phyloP scores from a whole-genome alignment of 108 stramenopile species.

The Fragilaria crotonensis region DNA sequence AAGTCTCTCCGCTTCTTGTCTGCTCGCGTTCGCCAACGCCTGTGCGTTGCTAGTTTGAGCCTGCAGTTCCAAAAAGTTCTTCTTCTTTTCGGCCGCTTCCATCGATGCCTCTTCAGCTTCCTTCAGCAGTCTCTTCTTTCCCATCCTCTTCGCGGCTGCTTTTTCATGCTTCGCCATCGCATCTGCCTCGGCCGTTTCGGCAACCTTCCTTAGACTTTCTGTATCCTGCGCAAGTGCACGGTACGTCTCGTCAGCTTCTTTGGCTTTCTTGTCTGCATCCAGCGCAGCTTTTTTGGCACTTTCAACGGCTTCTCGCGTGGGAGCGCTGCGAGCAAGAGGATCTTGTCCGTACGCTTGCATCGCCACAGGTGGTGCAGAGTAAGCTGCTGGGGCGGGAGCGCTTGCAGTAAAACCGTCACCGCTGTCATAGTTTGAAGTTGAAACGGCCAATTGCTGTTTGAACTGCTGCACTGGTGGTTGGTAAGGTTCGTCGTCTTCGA shows the following conservation, averaged over 20 bases:
- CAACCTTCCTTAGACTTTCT: slow-evolving; percentile 46
- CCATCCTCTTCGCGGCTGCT: background rate
- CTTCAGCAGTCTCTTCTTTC: slow-evolving; percentile 25
- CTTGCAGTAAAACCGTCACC: background rate
- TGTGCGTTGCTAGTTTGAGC: slow-evolving; percentile 45
- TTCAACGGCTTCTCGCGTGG: background rate
- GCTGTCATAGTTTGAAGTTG: slow-evolving; percentile 1
- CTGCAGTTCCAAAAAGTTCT: slow-evolving; percentile 49
- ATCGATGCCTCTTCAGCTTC: slow-evolving; percentile 46
- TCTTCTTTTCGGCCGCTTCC: slow-evolving; percentile 40
- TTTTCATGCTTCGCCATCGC: background rate
- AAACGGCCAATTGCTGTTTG: background rate
- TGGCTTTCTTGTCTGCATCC: slow-evolving; percentile 19
- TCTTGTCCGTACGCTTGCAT: background rate
- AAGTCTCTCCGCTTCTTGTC: slow-evolving; percentile 50
- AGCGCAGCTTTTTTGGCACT: slow-evolving; percentile 39
- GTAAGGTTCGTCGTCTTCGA: background rate
- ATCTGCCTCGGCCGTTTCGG: background rate
- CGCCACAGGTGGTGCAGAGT: background rate
- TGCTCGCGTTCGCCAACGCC: slow-evolving; percentile 38
- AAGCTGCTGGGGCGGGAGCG: background rate
- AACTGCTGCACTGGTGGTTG: background rate
- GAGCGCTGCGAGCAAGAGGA: background rate
- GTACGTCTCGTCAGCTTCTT: slow-evolving; percentile 44
- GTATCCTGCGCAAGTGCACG: slow-evolving; percentile 30